Percentiles rank a stretch among this genome's conserved stretches.
Evolutionary conservation across 202 grass and related monocot genomes (phyloP).

Genomic region (Panicum virgatum): DNA sequence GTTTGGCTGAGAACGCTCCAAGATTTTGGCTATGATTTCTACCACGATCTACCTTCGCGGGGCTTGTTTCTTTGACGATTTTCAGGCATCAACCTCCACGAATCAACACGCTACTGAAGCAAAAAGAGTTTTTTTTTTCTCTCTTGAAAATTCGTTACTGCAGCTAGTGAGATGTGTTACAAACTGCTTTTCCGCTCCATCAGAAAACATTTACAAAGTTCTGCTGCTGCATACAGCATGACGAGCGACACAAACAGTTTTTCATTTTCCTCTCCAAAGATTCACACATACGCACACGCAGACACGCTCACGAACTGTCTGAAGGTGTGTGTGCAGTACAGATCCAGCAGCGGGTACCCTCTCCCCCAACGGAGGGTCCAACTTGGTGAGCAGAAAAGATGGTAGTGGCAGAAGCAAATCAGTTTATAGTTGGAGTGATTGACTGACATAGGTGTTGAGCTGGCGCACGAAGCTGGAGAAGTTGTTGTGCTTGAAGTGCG

Average conservation of each 20-base stretch:
- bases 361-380: neutral
- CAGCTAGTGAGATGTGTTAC: neutral
- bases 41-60: neutral
- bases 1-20: no score
- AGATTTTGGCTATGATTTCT: neutral
- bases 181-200: neutral
- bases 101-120: neutral
- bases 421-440: neutral
- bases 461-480: slow-evolving; percentile 96
- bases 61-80: neutral
- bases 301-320: no score
- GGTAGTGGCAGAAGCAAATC: neutral
- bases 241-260: neutral
- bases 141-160: neutral
- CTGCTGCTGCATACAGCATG: neutral
- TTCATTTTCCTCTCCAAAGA: slow-evolving; percentile 2
- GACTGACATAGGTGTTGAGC: slow-evolving; percentile 90
- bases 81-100: neutral
- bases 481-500: slow-evolving; percentile 93
- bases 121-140: neutral
- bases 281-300: neutral
- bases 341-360: neutral
- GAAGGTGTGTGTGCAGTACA: neutral
- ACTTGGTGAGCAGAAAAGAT: neutral
- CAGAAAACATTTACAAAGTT: neutral